Percentiles rank a stretch among this genome's conserved stretches.
phyloP scores from a whole-genome alignment of 108 stramenopile genomes.

The Pseudonitzschia pungens region DNA sequence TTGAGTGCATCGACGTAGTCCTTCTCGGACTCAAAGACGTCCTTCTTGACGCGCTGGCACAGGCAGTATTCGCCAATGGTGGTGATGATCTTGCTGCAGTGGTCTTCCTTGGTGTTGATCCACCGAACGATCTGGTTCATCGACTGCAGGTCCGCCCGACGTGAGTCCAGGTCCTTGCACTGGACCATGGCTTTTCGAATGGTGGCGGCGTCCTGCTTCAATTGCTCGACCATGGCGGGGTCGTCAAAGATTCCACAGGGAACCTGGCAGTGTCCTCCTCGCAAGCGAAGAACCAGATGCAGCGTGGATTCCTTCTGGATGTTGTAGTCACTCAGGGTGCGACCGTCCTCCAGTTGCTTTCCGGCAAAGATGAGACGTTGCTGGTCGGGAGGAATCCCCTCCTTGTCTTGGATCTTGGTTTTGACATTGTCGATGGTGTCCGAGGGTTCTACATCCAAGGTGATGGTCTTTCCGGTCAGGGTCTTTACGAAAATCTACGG shows the following conservation, averaged over 20 bases:
- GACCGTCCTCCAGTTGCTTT: slow-evolving; percentile 93
- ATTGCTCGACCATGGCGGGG: slow-evolving; percentile 63
- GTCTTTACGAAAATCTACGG: slow-evolving; percentile 89
- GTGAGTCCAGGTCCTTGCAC: slow-evolving; percentile 51
- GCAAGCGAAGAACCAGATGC: slow-evolving; percentile 94
- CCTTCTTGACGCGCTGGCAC: slow-evolving; percentile 79
- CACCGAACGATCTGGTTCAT: slow-evolving; percentile 79
- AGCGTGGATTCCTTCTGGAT: slow-evolving; percentile 97
- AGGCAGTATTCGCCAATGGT: slow-evolving; percentile 66
- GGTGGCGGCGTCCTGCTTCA: slow-evolving; percentile 60
- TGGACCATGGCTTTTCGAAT: slow-evolving; percentile 71
- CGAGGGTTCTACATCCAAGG: slow-evolving; percentile 95
- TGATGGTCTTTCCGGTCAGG: slow-evolving; percentile 91
- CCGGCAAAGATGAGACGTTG: slow-evolving; percentile 96
- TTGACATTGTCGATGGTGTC: slow-evolving; percentile 99
- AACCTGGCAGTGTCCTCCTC: slow-evolving; percentile 78
- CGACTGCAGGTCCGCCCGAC: slow-evolving; percentile 46
- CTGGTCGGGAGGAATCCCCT: slow-evolving; percentile 97
- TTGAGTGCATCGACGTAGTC: slow-evolving; percentile 76
- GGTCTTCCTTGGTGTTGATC: slow-evolving; percentile 81
- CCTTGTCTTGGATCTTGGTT: slow-evolving; percentile 99
- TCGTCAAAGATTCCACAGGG: slow-evolving; percentile 84
- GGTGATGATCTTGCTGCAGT: slow-evolving; percentile 66
- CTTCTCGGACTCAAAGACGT: slow-evolving; percentile 52
- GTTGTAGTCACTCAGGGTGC: slow-evolving; percentile 92